Evolutionary conservation across 2,329 filamentous ascomycete genomes (phyloP).

Genomic region (Septoria linicola): DNA sequence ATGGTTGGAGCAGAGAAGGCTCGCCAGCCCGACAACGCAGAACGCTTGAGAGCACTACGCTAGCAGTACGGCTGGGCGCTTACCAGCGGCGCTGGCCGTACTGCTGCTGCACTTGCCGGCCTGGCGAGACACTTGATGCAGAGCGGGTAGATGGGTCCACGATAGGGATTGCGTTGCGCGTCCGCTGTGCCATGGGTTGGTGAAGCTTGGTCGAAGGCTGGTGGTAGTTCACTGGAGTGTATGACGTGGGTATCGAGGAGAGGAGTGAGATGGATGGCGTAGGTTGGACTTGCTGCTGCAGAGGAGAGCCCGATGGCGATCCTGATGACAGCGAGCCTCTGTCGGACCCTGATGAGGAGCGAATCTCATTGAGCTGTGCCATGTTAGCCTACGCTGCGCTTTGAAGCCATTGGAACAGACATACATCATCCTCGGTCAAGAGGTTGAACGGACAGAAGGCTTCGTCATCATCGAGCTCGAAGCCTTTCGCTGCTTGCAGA

Average conservation of each 20-base stretch:
- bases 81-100: conserved; percentile 51
- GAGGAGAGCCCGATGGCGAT: conserved; percentile 86
- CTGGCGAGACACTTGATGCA: conserved; percentile 74
- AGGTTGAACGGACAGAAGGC: conserved; percentile 87
- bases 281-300: conserved; percentile 75
- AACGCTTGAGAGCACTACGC: conserved; percentile 23
- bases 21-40: conserved; percentile 31
- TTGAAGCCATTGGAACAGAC: conserved; percentile 26
- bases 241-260: conserved; percentile 54
- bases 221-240: conserved; percentile 60
- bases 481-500: conserved; percentile 88
- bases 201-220: conserved; percentile 72
- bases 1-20: conserved; percentile 20
- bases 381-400: conserved; percentile 37
- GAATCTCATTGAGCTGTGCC: conserved; percentile 79
- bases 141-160: conserved; percentile 92
- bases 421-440: conserved; percentile 89
- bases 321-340: conserved; percentile 92
- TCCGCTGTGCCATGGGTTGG: conserved; percentile 84
- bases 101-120: conserved; percentile 61
- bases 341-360: conserved; percentile 78
- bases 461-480: conserved; percentile 93
- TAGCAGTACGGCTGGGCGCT: conserved; percentile 19
- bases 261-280: conserved; percentile 68
- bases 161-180: conserved; percentile 94